Conservation (phyloP, 139 green algal species). For the Penium margaritaceum region DNA sequence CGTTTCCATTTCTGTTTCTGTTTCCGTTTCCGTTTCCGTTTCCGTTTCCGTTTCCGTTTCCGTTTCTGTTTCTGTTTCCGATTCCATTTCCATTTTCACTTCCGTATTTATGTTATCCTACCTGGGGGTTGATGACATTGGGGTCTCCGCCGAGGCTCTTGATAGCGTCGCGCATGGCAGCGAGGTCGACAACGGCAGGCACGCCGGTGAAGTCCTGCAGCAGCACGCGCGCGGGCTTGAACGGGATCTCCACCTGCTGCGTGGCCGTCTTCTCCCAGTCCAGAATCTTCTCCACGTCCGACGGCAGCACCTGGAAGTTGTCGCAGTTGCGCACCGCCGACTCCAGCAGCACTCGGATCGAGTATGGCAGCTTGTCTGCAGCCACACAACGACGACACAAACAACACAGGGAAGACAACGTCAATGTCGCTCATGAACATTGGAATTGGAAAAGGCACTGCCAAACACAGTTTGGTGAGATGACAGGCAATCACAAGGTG, state of each 20-base stretch:
- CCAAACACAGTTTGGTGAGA: too few species aligned
- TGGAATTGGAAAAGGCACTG: too few species aligned
- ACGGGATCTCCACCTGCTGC: constrained; percentile 43
- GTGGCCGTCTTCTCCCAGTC: constrained; percentile 37
- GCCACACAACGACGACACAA: too few species aligned
- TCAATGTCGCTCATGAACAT: too few species aligned
- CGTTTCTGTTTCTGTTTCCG: too few species aligned
- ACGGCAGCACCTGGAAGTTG: constrained; percentile 40
- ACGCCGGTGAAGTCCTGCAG: constrained; percentile 49
- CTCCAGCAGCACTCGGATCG: constrained; percentile 33
- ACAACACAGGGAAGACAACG: too few species aligned
- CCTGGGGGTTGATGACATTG: constrained; percentile 38
- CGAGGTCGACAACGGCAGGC: constrained; percentile 44
- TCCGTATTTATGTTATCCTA: too few species aligned
- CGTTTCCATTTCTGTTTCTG: too few species aligned
- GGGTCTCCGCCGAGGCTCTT: constrained; percentile 29
- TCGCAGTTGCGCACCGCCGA: constrained; percentile 41
- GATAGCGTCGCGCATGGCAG: constrained; percentile 44
- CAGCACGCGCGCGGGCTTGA: constrained; percentile 44
- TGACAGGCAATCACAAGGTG: too few species aligned
- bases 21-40: too few species aligned
- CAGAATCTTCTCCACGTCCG: constrained; percentile 38
- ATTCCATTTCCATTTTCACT: too few species aligned
- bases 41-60: too few species aligned
- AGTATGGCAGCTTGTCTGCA: constrained; percentile 42